Conservation (phyloP, 768 basidiomycete genomes). For the Tulasnella sp. region DNA sequence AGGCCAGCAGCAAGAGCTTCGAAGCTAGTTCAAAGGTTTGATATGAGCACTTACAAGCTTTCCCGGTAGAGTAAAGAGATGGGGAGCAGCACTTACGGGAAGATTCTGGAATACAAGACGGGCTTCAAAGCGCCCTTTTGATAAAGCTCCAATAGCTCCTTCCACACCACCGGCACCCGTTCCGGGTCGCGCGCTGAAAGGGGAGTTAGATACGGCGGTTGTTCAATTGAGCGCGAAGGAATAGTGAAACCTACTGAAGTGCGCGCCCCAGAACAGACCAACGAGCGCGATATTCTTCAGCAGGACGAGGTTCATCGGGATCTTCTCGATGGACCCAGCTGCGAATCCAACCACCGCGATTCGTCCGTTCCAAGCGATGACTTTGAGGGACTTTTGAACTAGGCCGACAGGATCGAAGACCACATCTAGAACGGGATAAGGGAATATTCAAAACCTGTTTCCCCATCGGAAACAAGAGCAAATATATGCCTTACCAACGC, state of each 20-base stretch:
- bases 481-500: constrained; percentile 51
- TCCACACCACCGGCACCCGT: constrained; percentile 67
- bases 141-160: constrained; percentile 66
- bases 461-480: not conserved
- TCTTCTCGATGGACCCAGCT: constrained; percentile 79
- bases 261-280: constrained; percentile 86
- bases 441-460: too few species aligned
- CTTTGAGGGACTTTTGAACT: constrained; percentile 83
- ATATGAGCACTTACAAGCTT: not conserved
- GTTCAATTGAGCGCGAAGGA: not conserved
- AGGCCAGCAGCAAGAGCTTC: constrained; percentile 66
- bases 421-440: constrained; percentile 45
- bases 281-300: constrained; percentile 82
- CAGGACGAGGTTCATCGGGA: constrained; percentile 71
- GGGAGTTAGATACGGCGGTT: not conserved
- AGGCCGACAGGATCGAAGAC: constrained; percentile 84
- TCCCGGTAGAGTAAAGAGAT: not conserved
- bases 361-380: constrained; percentile 91
- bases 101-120: constrained; percentile 65
- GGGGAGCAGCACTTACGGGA: constrained; percentile 36
- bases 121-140: constrained; percentile 61
- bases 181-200: constrained; percentile 59
- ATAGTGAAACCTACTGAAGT: constrained; percentile 49
- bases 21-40: constrained; percentile 41
- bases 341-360: constrained; percentile 93